Evolutionary conservation across 1,139 yeast genomes (phyloP).

Genomic region (Saccharomyces hybrid): DNA sequence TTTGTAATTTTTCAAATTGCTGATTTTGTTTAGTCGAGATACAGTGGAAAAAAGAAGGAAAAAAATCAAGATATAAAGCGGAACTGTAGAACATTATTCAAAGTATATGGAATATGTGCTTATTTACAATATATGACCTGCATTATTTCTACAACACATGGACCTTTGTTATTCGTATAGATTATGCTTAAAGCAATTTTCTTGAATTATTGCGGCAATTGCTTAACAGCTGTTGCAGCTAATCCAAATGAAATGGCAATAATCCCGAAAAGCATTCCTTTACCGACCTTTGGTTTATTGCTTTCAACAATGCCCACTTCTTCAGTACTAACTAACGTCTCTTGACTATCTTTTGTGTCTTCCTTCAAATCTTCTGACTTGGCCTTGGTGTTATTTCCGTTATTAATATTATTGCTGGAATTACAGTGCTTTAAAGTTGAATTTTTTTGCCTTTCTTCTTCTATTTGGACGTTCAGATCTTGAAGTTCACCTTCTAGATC

Average conservation of each 20-base stretch:
- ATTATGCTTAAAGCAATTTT: not conserved
- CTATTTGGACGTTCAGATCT: constrained; percentile 27
- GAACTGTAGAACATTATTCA: not conserved
- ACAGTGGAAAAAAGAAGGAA: not conserved
- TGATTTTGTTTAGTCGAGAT: not conserved
- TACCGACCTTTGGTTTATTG: constrained; percentile 8
- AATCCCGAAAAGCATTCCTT: constrained; percentile 9
- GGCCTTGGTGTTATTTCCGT: constrained; percentile 1
- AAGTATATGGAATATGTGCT: not conserved
- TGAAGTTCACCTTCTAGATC: constrained; percentile 25
- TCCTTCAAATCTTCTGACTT: constrained; percentile 3
- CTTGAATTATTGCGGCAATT: constrained; percentile 3
- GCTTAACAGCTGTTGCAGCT: constrained; percentile 16
- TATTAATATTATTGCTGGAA: constrained; percentile 5
- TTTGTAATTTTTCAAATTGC: not conserved
- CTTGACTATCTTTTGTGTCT: constrained; percentile 4
- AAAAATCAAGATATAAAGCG: not conserved
- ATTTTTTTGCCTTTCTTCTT: constrained; percentile 28
- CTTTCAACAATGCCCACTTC: constrained; percentile 4
- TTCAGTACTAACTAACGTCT: constrained; percentile 2
- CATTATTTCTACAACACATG: not conserved
- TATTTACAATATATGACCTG: not conserved
- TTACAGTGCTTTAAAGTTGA: constrained; percentile 14
- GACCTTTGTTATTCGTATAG: not conserved
- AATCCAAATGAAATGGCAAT: constrained; percentile 19